phyloP scores from a whole-genome alignment of 306 rosid genomes.

The Pyrus bretschneideri region DNA sequence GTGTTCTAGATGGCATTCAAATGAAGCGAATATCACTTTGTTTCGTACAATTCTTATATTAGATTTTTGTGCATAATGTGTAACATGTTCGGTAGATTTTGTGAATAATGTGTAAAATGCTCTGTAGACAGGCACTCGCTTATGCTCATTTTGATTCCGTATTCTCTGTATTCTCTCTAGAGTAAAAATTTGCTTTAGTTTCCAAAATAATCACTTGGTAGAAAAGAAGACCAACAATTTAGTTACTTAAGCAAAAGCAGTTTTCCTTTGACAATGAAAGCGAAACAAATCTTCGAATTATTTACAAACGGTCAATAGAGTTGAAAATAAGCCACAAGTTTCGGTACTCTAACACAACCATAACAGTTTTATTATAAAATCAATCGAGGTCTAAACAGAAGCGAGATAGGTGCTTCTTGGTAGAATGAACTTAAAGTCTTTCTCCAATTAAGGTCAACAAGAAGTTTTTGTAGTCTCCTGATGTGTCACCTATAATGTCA shows the following conservation, averaged over 20 bases:
- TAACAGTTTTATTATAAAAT: slow-evolving; percentile 10
- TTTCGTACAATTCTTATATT: neutral
- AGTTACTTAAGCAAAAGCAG: neutral
- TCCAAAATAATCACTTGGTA: neutral
- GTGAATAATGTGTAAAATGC: neutral
- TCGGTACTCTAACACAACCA: neutral
- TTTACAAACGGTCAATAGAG: neutral
- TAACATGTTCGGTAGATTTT: neutral
- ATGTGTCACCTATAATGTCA: slow-evolving; percentile 68
- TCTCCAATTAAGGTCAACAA: slow-evolving; percentile 80
- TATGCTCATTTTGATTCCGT: too few species aligned
- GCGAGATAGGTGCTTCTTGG: neutral
- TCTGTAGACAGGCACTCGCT: too few species aligned
- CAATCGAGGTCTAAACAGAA: slow-evolving; percentile 7
- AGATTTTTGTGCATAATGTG: neutral
- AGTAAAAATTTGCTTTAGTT: neutral
- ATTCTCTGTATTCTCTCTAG: neutral
- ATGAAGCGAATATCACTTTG: neutral
- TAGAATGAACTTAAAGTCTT: slow-evolving; percentile 28
- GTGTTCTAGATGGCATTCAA: slow-evolving; percentile 38
- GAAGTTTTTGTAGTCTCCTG: slow-evolving; percentile 70
- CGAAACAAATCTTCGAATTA: neutral
- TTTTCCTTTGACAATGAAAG: neutral
- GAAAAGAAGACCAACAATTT: neutral
- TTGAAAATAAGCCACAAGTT: neutral